Evolutionary conservation across 768 basidiomycete species (phyloP).

Genomic region (Psilocybe cyanescens): DNA sequence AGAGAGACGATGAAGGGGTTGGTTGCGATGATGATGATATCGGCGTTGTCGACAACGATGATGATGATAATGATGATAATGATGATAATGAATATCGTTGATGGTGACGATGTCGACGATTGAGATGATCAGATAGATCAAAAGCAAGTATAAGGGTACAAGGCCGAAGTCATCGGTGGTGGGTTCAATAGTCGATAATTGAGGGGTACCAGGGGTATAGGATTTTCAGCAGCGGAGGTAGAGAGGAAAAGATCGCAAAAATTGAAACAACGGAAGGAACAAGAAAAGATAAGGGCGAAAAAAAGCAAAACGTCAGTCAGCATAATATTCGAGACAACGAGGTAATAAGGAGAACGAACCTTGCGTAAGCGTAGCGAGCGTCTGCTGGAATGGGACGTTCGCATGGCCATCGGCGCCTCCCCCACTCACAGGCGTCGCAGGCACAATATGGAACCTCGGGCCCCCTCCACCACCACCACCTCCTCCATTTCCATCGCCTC

Average conservation of each 20-base stretch:
- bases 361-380: conserved; percentile 53
- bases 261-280: background rate
- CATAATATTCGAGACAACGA: background rate
- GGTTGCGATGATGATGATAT: background rate
- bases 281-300: background rate
- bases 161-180: background rate
- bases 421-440: conserved; percentile 79
- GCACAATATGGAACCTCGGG: conserved; percentile 78
- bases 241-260: background rate
- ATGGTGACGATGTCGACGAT: background rate
- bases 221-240: background rate
- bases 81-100: background rate
- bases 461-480: conserved; percentile 25
- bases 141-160: background rate
- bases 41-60: background rate
- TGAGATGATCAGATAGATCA: background rate
- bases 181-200: background rate
- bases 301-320: background rate
- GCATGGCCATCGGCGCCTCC: conserved; percentile 51
- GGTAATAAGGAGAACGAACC: conserved; percentile 42
- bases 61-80: background rate
- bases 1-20: too few relatives aligned
- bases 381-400: conserved; percentile 53
- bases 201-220: background rate
- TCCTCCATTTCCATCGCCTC: conserved; percentile 17